A percentile compares a stretch with the other conserved stretches of the same genome.
phyloP scores from a whole-genome alignment of 75 land plant species.

The Pinus albicaulis region DNA sequence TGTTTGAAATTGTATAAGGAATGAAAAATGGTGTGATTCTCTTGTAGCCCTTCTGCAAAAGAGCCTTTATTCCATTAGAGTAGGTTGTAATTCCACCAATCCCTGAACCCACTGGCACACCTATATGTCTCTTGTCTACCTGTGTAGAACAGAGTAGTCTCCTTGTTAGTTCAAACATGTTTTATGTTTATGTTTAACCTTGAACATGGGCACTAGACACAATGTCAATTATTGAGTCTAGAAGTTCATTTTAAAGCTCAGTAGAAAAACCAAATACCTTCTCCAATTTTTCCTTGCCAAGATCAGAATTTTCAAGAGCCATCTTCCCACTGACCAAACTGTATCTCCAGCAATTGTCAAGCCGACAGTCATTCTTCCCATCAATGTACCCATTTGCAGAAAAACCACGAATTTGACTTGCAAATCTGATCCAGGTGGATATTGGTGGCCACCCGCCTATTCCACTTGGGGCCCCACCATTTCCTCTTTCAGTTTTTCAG shows the following conservation, averaged over 20 bases:
- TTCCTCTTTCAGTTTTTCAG: too few relatives aligned
- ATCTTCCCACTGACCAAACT: slow-evolving; percentile 40
- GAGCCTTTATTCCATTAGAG: slow-evolving; percentile 39
- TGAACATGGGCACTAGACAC: neutral
- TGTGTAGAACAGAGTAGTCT: slow-evolving; percentile 2
- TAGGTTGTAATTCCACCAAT: slow-evolving; percentile 45
- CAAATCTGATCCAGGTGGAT: too few relatives aligned
- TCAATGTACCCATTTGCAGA: slow-evolving; percentile 42
- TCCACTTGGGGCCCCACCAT: too few relatives aligned
- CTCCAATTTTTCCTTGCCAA: slow-evolving; percentile 32
- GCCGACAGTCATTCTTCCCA: slow-evolving; percentile 52
- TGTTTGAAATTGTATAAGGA: slow-evolving; percentile 49
- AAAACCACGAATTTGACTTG: slow-evolving; percentile 27
- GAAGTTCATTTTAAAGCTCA: neutral
- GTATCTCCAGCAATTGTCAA: slow-evolving; percentile 53
- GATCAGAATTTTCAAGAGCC: slow-evolving; percentile 12
- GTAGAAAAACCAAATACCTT: slow-evolving; percentile 18
- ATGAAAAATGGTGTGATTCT: slow-evolving; percentile 53
- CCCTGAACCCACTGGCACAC: slow-evolving; percentile 44
- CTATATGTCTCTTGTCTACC: slow-evolving; percentile 37
- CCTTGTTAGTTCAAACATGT: neutral
- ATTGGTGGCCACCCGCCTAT: too few relatives aligned
- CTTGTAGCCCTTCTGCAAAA: slow-evolving; percentile 42
- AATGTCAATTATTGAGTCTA: neutral
- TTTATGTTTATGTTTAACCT: neutral